These are phyloP conservation scores for Leccinum boreale DNA, from an alignment of 768 basidiomycete species.

Conservation along the genomic window DNA sequence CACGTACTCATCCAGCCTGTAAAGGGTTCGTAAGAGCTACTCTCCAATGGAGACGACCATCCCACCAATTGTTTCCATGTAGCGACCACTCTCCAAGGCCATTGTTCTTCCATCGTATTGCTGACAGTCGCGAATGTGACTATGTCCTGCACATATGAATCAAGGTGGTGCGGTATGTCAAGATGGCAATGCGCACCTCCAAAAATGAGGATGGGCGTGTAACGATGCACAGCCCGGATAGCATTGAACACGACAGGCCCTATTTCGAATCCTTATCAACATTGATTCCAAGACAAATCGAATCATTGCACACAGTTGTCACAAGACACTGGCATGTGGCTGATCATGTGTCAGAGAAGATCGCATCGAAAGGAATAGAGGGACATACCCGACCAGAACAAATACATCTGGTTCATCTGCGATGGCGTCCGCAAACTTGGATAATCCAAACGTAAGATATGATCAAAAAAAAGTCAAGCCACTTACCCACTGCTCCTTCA, in stretches of 20 bases:
- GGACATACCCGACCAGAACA: constrained; percentile 57
- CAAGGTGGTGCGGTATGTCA: neutral
- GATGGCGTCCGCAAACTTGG: constrained; percentile 74
- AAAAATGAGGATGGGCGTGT: constrained; percentile 79
- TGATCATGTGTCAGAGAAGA: constrained; percentile 23
- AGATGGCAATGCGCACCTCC: constrained; percentile 45
- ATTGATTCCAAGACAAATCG: neutral
- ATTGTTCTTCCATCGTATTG: constrained; percentile 23
- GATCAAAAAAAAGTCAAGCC: neutral
- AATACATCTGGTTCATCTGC: constrained; percentile 81
- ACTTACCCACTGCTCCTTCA: constrained; percentile 73
- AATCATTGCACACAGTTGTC: constrained; percentile 55
- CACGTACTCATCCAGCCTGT: constrained; percentile 61
- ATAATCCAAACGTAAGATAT: neutral
- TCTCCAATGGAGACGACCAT: neutral
- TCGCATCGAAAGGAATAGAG: neutral
- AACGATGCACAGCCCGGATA: constrained; percentile 62
- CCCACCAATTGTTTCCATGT: constrained; percentile 89
- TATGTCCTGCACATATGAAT: constrained; percentile 46
- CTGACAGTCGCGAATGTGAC: constrained; percentile 26
- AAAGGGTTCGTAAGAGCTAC: neutral
- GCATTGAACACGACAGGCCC: constrained; percentile 75
- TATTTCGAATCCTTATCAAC: constrained; percentile 18
- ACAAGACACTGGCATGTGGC: constrained; percentile 81
- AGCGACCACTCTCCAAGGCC: constrained; percentile 76